Conservation (phyloP, 2,329 filamentous ascomycete species). For the Magnaporthiopsis poae region DNA sequence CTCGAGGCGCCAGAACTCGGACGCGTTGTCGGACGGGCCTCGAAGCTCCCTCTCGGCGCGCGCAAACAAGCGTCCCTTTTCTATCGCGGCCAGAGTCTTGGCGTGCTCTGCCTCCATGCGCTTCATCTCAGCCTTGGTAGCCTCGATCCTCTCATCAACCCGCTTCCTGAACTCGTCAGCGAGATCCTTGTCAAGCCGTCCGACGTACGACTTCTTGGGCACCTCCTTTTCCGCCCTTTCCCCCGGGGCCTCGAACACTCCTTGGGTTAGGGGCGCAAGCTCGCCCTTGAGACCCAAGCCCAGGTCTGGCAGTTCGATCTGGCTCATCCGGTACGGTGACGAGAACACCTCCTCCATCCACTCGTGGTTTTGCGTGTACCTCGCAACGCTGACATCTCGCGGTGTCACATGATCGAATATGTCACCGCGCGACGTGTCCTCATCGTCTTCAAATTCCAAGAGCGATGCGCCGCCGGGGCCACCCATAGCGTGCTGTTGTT, state of each 20-base stretch:
- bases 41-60: constrained; percentile 69
- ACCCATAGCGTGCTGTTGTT: constrained; percentile 5
- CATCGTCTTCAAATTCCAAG: constrained; percentile 63
- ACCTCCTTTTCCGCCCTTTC: constrained; percentile 35
- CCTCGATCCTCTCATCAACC: constrained; percentile 59
- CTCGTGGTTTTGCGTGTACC: constrained; percentile 91
- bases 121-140: constrained; percentile 72
- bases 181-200: constrained; percentile 62
- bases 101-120: constrained; percentile 73
- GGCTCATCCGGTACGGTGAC: constrained; percentile 74
- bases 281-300: constrained; percentile 78
- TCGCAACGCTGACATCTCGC: constrained; percentile 73
- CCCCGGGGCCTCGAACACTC: constrained; percentile 63
- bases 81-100: constrained; percentile 63
- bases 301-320: constrained; percentile 79
- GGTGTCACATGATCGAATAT: constrained; percentile 83
- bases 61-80: constrained; percentile 58
- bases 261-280: constrained; percentile 69
- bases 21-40: constrained; percentile 30
- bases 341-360: constrained; percentile 98
- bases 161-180: constrained; percentile 76
- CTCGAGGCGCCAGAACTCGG: constrained; percentile 56
- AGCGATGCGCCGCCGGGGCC: constrained; percentile 9
- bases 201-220: constrained; percentile 51
- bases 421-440: constrained; percentile 79